Evolutionary conservation across 805 yeast species (phyloP), one percentile per base, ranked within the genome.

Genomic region (Alloascoidea hylecoeti): DNA sequence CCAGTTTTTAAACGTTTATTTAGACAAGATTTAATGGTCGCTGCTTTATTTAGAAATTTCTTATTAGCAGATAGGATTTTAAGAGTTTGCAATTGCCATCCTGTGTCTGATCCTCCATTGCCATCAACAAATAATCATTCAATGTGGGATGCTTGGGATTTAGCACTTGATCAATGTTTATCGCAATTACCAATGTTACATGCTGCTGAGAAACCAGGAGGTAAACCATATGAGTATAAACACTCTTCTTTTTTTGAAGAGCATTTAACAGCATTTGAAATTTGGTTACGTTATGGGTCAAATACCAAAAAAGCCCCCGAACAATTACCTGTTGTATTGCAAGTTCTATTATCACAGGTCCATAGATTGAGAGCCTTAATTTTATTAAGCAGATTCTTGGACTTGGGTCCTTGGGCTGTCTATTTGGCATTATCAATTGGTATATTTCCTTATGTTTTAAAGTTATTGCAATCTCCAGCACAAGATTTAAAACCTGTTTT

Each of bases 71-170:
- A 83, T 51, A 70, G 96, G 46, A 80, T 92, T 33, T 85, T 92
- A 96, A 86, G 95, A 2, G 77, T 80, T 48, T 77, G 81, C 46
- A 86, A 88, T 42, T 88, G 96, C 53, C 94, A 86, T 51, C 97
- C 98, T 1, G 75, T 88, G 2, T 84, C 95, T 14, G 94, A 85
- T 44, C 98, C 98, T 1, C 85, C 82, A 5, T 61, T 92, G 30
- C 97, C 98, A 0, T 92, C 85, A 39, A 63, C 75, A 12, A 75
- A 82, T 35, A 70, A 72, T 43, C 96, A 92, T 52, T 75, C 94
- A 3, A 78, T 92, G 83, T 92, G 98, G 98, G 92, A 85, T 42
- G 78, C 96, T 0, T 92, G 98, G 97, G 97, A 92, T 52, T 64
- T 92, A 44, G 96, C 98, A 0, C 78, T 92, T 33, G 97, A 92